Evolutionary conservation across 306 rosid genomes (phyloP), one percentile per base, ranked within the genome.

Genomic region (Pueraria montana): DNA sequence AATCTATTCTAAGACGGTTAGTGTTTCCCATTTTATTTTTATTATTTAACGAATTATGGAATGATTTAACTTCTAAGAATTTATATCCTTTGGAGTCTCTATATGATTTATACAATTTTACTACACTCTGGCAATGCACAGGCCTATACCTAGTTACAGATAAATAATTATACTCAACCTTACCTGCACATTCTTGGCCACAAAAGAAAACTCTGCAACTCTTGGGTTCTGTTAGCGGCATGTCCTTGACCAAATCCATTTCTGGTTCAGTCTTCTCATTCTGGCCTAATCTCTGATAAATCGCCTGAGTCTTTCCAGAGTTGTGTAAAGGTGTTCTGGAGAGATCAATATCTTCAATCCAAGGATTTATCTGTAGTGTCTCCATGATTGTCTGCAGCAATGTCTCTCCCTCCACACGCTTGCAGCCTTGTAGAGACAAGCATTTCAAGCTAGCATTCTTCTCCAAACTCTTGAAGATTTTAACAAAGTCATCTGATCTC

Each of bases 141-240:
- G 14, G 50, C 11, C 27, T 55, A 55, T 55, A 21, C 11, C 30
- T 21, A 58, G 16, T 40, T 73, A 27, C 30, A 73, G 20, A 70
- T 20, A 36, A 72, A 77, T 48, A 24, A 7, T n/a, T 27, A 11
- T 42, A 40, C 58, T 76, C 38, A 46, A 77, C 16, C 79, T 53
- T 85, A 89, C 98, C 99, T 80, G 97, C 97, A 88, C 78, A 85
- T 82, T 96, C 97, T 90, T 92, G 98, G 16, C 98, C 98, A 77
- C 97, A 96, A 86, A 96, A 88, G 90, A 94, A 96, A 59, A 94
- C 97, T 59, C 97, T 86, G 76, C 99, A 91, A 84, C 94, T 96
- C 87, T 89, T 91, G 10, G 97, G 99, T 74, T 89, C 89, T 30
- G 97, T 92, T 4, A 96, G 82, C 24, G 99, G 93, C 98, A 91